These are phyloP conservation scores for Tylopilus sp. DNA, from an alignment of 768 basidiomycete genomes.

Conservation along the genomic window DNA sequence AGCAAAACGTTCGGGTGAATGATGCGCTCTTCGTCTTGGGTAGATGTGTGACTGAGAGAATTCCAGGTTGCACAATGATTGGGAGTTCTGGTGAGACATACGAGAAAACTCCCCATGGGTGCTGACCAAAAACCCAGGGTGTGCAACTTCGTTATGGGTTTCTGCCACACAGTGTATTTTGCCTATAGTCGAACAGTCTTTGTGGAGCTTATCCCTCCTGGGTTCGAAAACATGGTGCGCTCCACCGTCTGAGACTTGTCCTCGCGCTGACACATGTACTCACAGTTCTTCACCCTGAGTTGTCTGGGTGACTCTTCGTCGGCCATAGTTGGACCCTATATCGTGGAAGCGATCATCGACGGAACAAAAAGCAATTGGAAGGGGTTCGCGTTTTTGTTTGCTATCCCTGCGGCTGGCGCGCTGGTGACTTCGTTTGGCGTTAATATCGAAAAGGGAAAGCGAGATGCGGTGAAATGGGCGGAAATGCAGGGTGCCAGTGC, in stretches of 20 bases:
- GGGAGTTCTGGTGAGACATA: conserved; percentile 79
- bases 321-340: conserved; percentile 83
- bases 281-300: conserved; percentile 82
- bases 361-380: conserved; percentile 71
- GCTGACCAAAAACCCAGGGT: conserved; percentile 45
- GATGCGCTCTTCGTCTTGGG: not conserved
- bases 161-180: conserved; percentile 87
- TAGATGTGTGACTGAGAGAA: conserved; percentile 1
- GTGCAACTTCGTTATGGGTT: conserved; percentile 75
- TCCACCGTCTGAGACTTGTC: not conserved
- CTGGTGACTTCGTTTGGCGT: conserved; percentile 76
- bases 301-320: conserved; percentile 82
- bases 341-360: conserved; percentile 81
- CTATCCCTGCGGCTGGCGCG: conserved; percentile 60
- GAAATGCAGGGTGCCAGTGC: conserved; percentile 18
- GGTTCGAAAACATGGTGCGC: conserved; percentile 76
- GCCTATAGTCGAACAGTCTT: conserved; percentile 86
- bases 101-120: not conserved
- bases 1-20: conserved; percentile 68
- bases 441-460: conserved; percentile 58
- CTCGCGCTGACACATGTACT: not conserved
- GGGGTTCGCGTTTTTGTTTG: conserved; percentile 84
- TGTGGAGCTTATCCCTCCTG: conserved; percentile 84
- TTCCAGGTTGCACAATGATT: conserved; percentile 70
- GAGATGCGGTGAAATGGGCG: conserved; percentile 61